These are phyloP conservation scores for Yamadazyma songkhlaensis DNA, from an alignment of 1,139 yeast species.

Conservation along the genomic window DNA sequence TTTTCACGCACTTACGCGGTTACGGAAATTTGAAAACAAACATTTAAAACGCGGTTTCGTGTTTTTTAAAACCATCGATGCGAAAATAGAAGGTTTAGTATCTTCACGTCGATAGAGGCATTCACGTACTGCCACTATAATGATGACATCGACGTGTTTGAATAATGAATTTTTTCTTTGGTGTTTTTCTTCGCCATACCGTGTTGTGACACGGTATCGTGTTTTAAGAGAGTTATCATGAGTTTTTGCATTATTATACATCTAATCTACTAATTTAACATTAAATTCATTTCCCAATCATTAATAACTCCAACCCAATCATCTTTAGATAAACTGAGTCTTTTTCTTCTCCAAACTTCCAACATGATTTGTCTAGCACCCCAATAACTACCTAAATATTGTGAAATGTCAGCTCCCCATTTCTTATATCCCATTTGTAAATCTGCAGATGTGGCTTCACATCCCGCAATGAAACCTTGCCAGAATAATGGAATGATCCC, in stretches of 20 bases:
- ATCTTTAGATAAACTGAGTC: constrained; percentile 53
- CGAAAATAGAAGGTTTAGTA: no score
- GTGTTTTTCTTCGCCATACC: not conserved
- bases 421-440: constrained; percentile 66
- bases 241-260: no score
- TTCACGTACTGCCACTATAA: no score
- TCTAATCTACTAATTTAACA: constrained; percentile 48
- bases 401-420: constrained; percentile 82
- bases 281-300: constrained; percentile 84
- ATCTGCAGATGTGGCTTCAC: constrained; percentile 63
- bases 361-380: constrained; percentile 81
- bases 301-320: constrained; percentile 78
- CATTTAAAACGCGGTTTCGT: constrained; percentile 1
- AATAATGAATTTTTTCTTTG: not conserved
- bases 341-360: constrained; percentile 81
- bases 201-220: constrained; percentile 2
- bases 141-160: no score
- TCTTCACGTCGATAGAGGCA: no score
- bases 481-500: constrained; percentile 77
- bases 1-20: constrained; percentile 2
- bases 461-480: constrained; percentile 90
- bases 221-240: no score
- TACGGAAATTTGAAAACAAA: constrained; percentile 2
- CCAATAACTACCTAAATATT: constrained; percentile 79
- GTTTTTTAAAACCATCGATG: not conserved